Percentiles rank a stretch among this genome's conserved stretches.
Conservation (phyloP, 2,329 filamentous ascomycete genomes). For the Beauveria caledonica region DNA sequence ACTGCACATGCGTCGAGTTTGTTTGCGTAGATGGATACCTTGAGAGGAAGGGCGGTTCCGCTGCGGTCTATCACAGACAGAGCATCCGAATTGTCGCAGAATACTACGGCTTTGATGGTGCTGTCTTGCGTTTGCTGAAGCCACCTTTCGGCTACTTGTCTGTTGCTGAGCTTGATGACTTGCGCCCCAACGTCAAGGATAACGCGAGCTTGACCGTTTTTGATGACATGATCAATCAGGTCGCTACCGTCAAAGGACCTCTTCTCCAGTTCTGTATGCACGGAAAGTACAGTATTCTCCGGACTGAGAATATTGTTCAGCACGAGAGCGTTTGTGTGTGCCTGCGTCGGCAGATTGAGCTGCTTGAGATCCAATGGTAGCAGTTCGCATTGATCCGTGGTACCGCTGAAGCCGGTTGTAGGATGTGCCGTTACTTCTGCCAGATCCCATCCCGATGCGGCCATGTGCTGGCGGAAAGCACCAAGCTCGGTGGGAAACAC, state of each 20-base stretch:
- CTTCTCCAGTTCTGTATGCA: slow-evolving; percentile 16
- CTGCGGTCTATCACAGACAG: slow-evolving; percentile 43
- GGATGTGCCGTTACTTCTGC: slow-evolving; percentile 36
- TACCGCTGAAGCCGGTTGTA: slow-evolving; percentile 62
- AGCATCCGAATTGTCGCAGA: slow-evolving; percentile 48
- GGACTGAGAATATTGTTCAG: slow-evolving; percentile 47
- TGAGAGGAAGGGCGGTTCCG: slow-evolving; percentile 39
- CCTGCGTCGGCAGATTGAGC: slow-evolving; percentile 43
- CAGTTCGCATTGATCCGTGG: slow-evolving; percentile 52
- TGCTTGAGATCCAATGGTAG: slow-evolving; percentile 51
- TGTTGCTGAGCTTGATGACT: slow-evolving; percentile 55
- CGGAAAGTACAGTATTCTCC: slow-evolving; percentile 36
- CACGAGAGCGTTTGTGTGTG: slow-evolving; percentile 61
- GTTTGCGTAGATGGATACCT: slow-evolving; percentile 48
- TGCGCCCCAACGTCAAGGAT: slow-evolving; percentile 66
- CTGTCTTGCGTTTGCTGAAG: neutral
- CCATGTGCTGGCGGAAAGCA: slow-evolving; percentile 56
- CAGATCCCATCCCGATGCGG: slow-evolving; percentile 61
- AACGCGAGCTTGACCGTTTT: slow-evolving; percentile 35
- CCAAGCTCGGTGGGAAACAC: slow-evolving; percentile 55
- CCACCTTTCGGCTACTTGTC: slow-evolving; percentile 34
- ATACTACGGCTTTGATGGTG: slow-evolving; percentile 36
- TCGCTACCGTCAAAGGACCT: slow-evolving; percentile 33
- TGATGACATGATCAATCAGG: neutral
- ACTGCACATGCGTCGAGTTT: slow-evolving; percentile 53